Conservation (phyloP, 768 basidiomycete species). For the Bullera alba region DNA sequence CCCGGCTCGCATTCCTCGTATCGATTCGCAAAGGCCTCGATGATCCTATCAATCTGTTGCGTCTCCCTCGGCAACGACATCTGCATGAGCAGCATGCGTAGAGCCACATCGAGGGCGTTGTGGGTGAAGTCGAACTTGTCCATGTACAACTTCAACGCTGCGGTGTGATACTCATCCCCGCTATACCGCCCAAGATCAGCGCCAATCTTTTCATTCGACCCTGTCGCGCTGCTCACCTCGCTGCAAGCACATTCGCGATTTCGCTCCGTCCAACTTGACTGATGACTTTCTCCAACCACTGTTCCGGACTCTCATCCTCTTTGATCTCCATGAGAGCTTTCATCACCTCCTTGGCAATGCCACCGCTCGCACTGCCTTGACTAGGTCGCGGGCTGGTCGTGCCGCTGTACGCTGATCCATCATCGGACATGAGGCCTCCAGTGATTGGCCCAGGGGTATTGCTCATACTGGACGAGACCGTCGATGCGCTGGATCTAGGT, state of each 20-base stretch:
- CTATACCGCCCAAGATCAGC: too few species aligned
- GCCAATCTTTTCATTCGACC: too few species aligned
- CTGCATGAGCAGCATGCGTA: conserved; percentile 83
- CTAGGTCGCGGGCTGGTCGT: conserved; percentile 25
- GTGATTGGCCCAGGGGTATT: too few species aligned
- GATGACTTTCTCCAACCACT: conserved; percentile 62
- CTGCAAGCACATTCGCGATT: conserved; percentile 69
- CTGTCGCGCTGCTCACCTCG: conserved; percentile 55
- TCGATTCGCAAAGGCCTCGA: conserved; percentile 84
- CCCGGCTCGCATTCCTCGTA: conserved; percentile 77
- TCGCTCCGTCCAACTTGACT: conserved; percentile 67
- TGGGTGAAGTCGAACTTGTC: conserved; percentile 65
- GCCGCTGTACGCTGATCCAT: too few species aligned
- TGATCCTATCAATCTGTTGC: conserved; percentile 95
- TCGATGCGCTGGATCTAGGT: conserved; percentile 30
- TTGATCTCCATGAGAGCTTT: conserved; percentile 20
- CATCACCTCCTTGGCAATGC: conserved; percentile 3
- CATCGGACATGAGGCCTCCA: conserved; percentile 11
- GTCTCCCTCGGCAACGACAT: conserved; percentile 89
- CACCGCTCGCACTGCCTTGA: conserved; percentile 14
- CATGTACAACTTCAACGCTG: conserved; percentile 67
- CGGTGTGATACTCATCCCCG: conserved; percentile 61
- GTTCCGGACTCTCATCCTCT: conserved; percentile 60
- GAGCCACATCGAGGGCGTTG: conserved; percentile 82
- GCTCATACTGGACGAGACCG: conserved; percentile 2